phyloP scores from a whole-genome alignment of 352 stramenopile species.

The Pythium plurisporium region DNA sequence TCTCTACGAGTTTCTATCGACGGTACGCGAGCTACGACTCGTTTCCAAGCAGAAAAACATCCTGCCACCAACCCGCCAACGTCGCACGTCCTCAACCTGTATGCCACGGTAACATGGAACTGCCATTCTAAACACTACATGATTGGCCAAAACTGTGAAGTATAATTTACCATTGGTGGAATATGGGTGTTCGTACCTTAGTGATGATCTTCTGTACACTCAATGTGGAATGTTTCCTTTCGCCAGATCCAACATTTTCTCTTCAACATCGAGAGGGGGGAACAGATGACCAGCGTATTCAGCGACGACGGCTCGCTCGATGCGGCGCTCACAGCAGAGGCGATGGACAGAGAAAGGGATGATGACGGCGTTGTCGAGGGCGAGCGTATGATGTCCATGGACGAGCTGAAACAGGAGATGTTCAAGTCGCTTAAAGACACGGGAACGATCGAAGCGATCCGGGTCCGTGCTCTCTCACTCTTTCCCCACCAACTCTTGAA shows the following conservation, averaged over 20 bases:
- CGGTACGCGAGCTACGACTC: constrained; percentile 73
- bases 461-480: too few relatives aligned
- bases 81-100: neutral
- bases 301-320: constrained; percentile 3
- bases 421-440: constrained; percentile 64
- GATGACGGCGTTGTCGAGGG: too few relatives aligned
- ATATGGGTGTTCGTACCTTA: neutral
- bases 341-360: neutral
- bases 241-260: neutral
- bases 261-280: neutral
- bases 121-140: neutral
- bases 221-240: constrained; percentile 18
- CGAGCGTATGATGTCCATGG: constrained; percentile 43
- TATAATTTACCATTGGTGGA: neutral
- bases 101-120: neutral
- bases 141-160: constrained; percentile 5
- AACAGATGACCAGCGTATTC: constrained; percentile 4
- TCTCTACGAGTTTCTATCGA: constrained; percentile 60
- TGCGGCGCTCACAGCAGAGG: neutral
- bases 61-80: constrained; percentile 22
- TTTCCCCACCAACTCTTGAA: too few relatives aligned
- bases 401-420: constrained; percentile 66
- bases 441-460: constrained; percentile 56
- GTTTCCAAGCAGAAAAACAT: constrained; percentile 73
- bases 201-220: neutral